Evolutionary conservation across 495 filamentous ascomycete genomes (phyloP).

Genomic region (Lophiostoma macrostomum): DNA sequence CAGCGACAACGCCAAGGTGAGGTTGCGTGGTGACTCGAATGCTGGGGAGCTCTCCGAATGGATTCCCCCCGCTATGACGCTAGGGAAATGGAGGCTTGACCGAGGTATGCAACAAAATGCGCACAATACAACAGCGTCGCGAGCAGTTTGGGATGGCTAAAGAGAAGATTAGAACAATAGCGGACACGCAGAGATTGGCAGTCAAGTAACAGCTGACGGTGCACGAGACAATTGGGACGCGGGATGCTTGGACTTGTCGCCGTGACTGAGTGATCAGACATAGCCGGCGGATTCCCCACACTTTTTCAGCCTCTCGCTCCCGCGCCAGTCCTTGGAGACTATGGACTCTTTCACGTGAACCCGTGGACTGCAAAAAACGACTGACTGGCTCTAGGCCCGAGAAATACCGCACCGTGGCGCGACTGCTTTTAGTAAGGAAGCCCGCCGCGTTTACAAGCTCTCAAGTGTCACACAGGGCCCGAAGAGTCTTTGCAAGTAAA

Average conservation of each 20-base stretch:
- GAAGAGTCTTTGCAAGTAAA: no score
- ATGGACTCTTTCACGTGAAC: slow-evolving; percentile 29
- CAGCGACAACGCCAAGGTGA: slow-evolving; percentile 23
- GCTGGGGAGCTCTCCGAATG: slow-evolving; percentile 9
- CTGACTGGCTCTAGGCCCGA: neutral
- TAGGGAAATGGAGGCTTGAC: slow-evolving; percentile 16
- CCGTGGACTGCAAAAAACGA: slow-evolving; percentile 14
- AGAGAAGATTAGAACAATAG: no score
- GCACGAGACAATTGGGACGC: slow-evolving; percentile 3
- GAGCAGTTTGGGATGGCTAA: neutral
- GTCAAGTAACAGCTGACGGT: no score
- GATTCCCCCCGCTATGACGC: slow-evolving; percentile 33
- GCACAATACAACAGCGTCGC: no score
- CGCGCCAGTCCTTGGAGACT: slow-evolving; percentile 6
- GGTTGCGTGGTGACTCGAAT: slow-evolving; percentile 6
- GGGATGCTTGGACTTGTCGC: neutral
- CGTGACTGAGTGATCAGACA: slow-evolving; percentile 2
- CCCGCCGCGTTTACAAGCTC: no score
- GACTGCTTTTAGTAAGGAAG: slow-evolving; percentile 14
- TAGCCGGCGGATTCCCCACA: slow-evolving; percentile 24
- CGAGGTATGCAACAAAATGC: slow-evolving; percentile 5
- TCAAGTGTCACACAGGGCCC: no score
- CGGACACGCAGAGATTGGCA: no score
- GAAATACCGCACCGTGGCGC: slow-evolving; percentile 13
- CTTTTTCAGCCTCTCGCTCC: slow-evolving; percentile 33